Base-by-base conservation (phyloP, 2,329 filamentous ascomycete species). In the Hymenoscyphus fructigenus region DNA sequence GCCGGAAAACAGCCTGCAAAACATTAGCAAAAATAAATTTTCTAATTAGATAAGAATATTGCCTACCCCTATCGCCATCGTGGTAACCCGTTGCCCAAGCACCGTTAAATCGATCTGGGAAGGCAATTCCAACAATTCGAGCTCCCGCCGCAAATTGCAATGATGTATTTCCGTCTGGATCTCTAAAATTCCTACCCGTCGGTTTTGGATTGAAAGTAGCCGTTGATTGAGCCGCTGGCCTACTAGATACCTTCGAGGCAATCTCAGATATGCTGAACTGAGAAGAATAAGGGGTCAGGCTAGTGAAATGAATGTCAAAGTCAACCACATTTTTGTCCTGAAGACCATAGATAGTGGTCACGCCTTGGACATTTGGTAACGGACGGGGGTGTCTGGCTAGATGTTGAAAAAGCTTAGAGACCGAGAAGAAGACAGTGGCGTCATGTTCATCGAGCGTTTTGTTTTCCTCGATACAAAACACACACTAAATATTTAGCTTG, bases 371-470 rank as follows among this genome's bases (percentile, higher is more conserved):
- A 20, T 66, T 66, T 6, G 73, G 71, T 20, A 76, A 62, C 12
- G 74, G 74, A 41, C 70, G 71, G 14, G 70, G 44, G 44, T 76
- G 74, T 36, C 66, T 71, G 9, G 73, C 68, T 14, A 76, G 59
- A 41, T 76, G 74, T n/a, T 68, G 70, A 59, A 76, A 72, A 14
- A 76, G 65, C 28, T 70, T 66, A 5, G 57, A 44, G 12, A 71
- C 69, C 1, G 73, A 72, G 62, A 75, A 76, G 66, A 76, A 76
- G 28, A 76, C 65, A 1, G 74, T 76, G 2, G 74, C 74, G 36
- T 76, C 74, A 41, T 75, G 72, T n/a, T 73, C 71, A 63, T 75
- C 73, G 15, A 74, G 65, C 10, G 73, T 76, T 36, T 65, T 69
- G 57, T 71, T 65, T 63, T 73, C 70, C 56, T 74, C 68, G 32